Base-by-base conservation (phyloP, 2,329 filamentous ascomycete species). In the Clarireedia homoeocarpa region DNA sequence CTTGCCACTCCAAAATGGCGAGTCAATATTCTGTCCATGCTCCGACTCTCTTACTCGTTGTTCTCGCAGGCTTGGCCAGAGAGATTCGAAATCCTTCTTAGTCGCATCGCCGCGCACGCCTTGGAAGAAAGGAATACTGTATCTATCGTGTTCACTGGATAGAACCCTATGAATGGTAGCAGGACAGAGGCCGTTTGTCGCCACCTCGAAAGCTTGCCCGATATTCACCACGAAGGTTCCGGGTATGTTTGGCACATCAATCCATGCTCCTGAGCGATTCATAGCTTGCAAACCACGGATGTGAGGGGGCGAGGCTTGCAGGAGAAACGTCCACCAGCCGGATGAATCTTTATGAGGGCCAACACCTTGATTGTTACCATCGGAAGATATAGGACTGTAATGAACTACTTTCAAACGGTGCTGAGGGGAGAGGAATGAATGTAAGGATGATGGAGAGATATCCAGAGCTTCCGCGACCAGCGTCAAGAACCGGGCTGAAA, bases 221-320 rank as follows among this genome's bases (percentile, higher is more conserved):
- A 55, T 55, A 26, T 55, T 55, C 1, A 55, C 53, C 17, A 55
- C 53, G 30, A 51, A 55, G 14, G 53, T 55, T 15, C 47, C 47
- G 5, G 53, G 53, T 15, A 51, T 51, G 24, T 51, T 51, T 45
- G 53, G 53, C 2, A 55, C 47, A 26, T 55, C 53, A n/a, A 55
- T 45, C 53, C 53, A 55, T 12, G 3, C 7, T 12, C 47, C 53
- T 34, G 46, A 38, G 9, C 53, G 53, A 23, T 55, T 55, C 47
- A 55, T 51, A 27, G 47, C 53, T 51, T 55, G 46, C 17, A 55
- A 45, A 15, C 53, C 47, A 50, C 38, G 46, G 4, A 55, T 51
- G 15, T 55, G 53, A 38, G 47, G 53, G 6, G 53, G 27, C 6
- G 53, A 55, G 7, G 53, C 53, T 45, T 55, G 53, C 1, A 55